Base-by-base conservation (phyloP, 352 stramenopile species). In the Achlya hypogyna region DNA sequence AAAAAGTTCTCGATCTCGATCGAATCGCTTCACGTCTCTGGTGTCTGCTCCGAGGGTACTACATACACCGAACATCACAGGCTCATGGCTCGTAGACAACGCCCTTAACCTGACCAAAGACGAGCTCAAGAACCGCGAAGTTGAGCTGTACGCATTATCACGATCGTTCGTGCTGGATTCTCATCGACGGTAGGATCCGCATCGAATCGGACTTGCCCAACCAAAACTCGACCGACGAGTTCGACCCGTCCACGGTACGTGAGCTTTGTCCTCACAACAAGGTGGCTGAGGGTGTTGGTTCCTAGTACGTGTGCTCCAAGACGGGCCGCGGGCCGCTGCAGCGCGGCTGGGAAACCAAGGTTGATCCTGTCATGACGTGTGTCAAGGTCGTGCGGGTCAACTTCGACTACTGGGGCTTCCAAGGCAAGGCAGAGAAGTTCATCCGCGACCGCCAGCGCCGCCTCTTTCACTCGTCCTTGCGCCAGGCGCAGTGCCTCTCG, bases 1-100 rank as follows among this genome's bases (percentile, higher is more conserved):
- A 79, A 90, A 71, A 91, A 91, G 76, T 93, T 93, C 59, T 91
- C 85, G 74, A 93, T 93, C 58, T 87, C 69, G 54, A 93, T 93
- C 53, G 84, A 93, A 63, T 91, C 84, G 27, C 68, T 86, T 65
- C 84, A 93, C 71, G 65, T 88, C 45, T 67, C 82, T 4, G 84
- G 88, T 70, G 56, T 62, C 16, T 78, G 79, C 20, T 72, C 85
- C 49, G 78, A 74, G 29, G 52, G 40, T 72, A 59, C 34, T 12
- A 22, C 20, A 31, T 20, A 70, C 38, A 14, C 51, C 62, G 18
- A 23, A 9, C 3, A 5, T 22, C 22, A 29, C 18, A 4, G 16
- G 5, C 22, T 34, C 34, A 12, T 54, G 9, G 8, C 20, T 40
- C 23, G 28, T 52, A 74, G 84, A 88, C 38, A 94, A 94, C 59